Evolutionary conservation across 2,329 filamentous ascomycete genomes (phyloP).

Genomic region (Coniochaeta prunicola): DNA sequence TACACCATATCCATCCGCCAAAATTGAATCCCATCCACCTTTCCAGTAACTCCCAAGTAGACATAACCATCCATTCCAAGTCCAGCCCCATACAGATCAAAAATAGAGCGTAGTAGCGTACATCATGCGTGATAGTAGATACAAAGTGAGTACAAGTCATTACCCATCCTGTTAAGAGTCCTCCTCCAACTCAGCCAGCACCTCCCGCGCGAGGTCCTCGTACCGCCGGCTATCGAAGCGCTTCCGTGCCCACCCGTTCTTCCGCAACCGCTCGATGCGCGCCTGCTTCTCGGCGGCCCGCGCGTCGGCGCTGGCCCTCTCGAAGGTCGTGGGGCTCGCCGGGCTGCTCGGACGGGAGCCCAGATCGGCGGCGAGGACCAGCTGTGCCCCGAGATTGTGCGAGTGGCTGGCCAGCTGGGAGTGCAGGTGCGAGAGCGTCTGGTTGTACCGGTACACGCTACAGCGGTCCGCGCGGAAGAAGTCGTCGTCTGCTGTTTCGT

Average conservation of each 20-base stretch:
- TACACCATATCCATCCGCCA: not conserved
- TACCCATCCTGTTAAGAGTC: not conserved
- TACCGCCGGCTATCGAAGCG: constrained; percentile 48
- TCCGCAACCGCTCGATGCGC: constrained; percentile 46
- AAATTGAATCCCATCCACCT: not conserved
- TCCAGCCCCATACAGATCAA: not conserved
- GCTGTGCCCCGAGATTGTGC: constrained; percentile 30
- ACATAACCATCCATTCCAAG: not conserved
- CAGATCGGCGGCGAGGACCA: constrained; percentile 22
- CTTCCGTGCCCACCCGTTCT: constrained; percentile 47
- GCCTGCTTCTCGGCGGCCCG: constrained; percentile 35
- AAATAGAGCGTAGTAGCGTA: not conserved
- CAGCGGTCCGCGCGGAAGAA: constrained; percentile 31
- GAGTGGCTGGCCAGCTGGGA: constrained; percentile 42
- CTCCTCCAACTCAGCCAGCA: constrained; percentile 38
- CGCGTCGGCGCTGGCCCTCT: constrained; percentile 13
- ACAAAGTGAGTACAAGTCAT: not conserved
- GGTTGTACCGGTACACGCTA: constrained; percentile 42
- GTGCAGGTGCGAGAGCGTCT: constrained; percentile 38
- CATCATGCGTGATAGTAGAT: not conserved
- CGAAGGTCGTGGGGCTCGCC: constrained; percentile 7
- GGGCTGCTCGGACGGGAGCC: not conserved
- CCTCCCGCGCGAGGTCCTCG: constrained; percentile 42
- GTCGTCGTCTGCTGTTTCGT: constrained; percentile 11
- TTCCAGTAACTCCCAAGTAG: not conserved